Evolutionary conservation across 345 rosid species (phyloP).

Genomic region (Triadica sebifera): DNA sequence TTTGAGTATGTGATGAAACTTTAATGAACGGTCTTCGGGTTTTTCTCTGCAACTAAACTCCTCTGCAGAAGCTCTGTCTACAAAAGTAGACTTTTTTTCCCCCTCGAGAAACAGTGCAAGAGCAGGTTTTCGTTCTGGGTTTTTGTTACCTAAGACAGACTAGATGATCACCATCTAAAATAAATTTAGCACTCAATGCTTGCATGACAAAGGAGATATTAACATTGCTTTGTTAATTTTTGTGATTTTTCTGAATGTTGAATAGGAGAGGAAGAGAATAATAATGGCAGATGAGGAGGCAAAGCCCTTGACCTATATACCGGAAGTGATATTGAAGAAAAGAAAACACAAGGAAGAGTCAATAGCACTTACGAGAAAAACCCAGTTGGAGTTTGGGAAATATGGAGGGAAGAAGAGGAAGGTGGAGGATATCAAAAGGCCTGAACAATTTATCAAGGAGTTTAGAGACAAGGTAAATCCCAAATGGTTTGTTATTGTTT

Average conservation of each 20-base stretch:
- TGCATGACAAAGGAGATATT: neutral
- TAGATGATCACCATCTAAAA: neutral
- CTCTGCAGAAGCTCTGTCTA: too few species aligned
- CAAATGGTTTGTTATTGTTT: neutral
- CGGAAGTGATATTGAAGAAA: conserved; percentile 81
- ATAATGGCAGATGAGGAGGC: conserved; percentile 58
- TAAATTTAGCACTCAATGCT: too few species aligned
- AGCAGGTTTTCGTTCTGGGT: neutral
- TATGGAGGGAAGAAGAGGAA: conserved; percentile 43
- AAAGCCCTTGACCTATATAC: conserved; percentile 50
- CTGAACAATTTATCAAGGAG: conserved; percentile 70
- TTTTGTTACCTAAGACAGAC: neutral
- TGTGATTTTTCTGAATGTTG: neutral
- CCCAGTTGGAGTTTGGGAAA: conserved; percentile 68
- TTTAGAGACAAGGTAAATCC: conserved; percentile 60
- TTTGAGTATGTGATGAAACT: too few species aligned
- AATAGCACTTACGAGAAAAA: conserved; percentile 65
- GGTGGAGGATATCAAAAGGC: conserved; percentile 67
- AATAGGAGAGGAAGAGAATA: neutral
- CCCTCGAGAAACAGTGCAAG: too few species aligned
- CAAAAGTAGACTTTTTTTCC: too few species aligned
- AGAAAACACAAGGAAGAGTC: conserved; percentile 74
- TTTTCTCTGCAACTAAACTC: neutral
- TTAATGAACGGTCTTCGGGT: too few species aligned
- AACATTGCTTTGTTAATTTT: too few species aligned